Percentiles rank a stretch among this genome's conserved stretches.
Conservation (phyloP, 345 rosid species). For the Gossypium anomalum region DNA sequence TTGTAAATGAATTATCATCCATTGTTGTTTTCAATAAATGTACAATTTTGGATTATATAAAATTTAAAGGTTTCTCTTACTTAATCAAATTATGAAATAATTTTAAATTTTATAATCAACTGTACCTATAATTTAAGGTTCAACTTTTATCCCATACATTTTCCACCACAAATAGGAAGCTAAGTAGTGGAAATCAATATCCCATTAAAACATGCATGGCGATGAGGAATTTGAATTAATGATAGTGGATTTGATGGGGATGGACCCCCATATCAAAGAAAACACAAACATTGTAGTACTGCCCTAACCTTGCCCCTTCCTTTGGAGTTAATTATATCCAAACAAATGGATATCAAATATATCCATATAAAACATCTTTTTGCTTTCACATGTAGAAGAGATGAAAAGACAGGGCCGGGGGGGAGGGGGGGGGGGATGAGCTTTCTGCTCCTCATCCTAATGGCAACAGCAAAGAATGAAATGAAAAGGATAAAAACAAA, state of each 20-base stretch:
- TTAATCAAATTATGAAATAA: too few relatives aligned
- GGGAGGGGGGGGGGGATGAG: background rate
- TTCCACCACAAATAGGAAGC: background rate
- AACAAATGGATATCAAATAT: background rate
- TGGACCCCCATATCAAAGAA: constrained; percentile 1
- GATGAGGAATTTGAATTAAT: background rate
- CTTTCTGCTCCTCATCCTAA: constrained; percentile 3
- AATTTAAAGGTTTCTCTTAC: too few relatives aligned
- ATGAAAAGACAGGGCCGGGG: background rate
- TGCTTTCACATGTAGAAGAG: background rate
- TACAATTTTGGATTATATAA: too few relatives aligned
- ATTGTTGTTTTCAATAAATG: background rate
- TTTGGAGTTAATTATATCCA: background rate
- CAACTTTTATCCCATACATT: background rate
- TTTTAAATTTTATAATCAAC: too few relatives aligned
- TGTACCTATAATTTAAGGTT: too few relatives aligned
- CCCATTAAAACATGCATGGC: background rate
- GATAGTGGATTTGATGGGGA: background rate
- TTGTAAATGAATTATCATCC: background rate
- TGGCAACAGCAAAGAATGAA: background rate
- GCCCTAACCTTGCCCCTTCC: background rate
- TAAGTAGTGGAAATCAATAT: background rate
- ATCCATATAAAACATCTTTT: background rate
- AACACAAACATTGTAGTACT: background rate
- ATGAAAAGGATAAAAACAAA: too few relatives aligned